These are phyloP conservation scores for Aspergillus ostianus DNA, from an alignment of 495 filamentous ascomycete species.

Conservation along the genomic window DNA sequence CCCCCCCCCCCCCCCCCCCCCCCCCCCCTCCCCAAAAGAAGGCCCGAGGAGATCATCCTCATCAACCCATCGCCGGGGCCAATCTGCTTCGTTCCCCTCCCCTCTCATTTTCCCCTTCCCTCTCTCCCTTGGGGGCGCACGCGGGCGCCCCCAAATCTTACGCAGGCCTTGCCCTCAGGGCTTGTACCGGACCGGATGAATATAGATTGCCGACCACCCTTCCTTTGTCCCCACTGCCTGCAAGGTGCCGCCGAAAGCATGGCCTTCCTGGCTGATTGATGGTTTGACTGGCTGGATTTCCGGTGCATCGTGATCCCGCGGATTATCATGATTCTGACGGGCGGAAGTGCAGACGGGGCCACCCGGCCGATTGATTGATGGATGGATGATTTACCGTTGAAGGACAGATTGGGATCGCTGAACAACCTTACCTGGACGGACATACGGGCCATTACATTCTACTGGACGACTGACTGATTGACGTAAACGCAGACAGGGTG, in stretches of 20 bases:
- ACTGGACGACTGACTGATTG: neutral
- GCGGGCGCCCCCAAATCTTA: slow-evolving; percentile 5
- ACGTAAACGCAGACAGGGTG: neutral
- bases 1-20: no score
- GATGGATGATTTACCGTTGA: neutral
- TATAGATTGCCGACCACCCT: neutral
- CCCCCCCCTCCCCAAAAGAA: neutral
- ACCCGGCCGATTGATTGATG: neutral
- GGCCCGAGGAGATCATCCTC: neutral
- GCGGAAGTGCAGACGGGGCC: neutral
- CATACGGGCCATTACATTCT: no score
- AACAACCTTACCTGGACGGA: neutral
- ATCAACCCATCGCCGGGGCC: neutral
- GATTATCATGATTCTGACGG: neutral
- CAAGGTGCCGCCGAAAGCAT: neutral
- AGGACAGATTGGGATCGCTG: neutral
- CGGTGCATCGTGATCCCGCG: neutral
- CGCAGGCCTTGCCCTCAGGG: neutral
- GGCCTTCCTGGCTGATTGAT: neutral
- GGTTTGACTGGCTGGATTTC: neutral
- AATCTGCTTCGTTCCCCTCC: neutral
- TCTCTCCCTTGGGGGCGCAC: neutral
- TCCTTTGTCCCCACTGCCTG: neutral
- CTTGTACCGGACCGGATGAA: neutral
- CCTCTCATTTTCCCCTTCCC: neutral